Percentiles rank a stretch among this genome's conserved stretches.
These are phyloP conservation scores for Cupressus sempervirens DNA, from an alignment of 75 land plant genomes.

Conservation along the genomic window DNA sequence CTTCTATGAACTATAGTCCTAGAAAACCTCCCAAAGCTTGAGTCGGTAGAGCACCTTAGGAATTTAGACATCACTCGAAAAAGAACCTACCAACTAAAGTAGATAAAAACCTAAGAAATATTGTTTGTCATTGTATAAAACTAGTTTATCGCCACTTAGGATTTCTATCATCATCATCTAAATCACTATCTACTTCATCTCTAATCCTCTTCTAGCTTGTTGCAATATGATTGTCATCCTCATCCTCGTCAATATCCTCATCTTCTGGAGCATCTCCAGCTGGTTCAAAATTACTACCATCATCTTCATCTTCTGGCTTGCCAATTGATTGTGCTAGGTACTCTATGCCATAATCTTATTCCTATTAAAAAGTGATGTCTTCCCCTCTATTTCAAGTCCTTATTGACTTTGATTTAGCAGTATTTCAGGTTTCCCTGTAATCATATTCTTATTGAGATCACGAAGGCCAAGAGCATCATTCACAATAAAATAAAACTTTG, in stretches of 20 bases:
- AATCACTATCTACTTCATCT: constrained; percentile 15
- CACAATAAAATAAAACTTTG: no score
- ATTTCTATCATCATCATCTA: constrained; percentile 22
- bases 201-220: constrained; percentile 15
- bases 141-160: constrained; percentile 16
- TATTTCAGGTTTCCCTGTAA: no score
- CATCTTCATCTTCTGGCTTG: constrained; percentile 43
- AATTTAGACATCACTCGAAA: constrained; percentile 3
- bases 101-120: background rate
- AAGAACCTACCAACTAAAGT: background rate
- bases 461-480: no score
- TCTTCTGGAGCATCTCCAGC: constrained; percentile 33
- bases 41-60: background rate
- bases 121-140: background rate
- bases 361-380: no score
- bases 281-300: constrained; percentile 43
- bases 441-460: no score
- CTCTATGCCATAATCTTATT: constrained; percentile 38
- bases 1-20: background rate
- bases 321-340: constrained; percentile 26
- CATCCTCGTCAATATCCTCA: constrained; percentile 38
- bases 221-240: constrained; percentile 26
- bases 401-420: no score
- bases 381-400: no score
- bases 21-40: background rate